These are phyloP conservation scores for Yamadazyma atmosphaerica DNA, from an alignment of 1,139 yeast species.

Conservation along the genomic window DNA sequence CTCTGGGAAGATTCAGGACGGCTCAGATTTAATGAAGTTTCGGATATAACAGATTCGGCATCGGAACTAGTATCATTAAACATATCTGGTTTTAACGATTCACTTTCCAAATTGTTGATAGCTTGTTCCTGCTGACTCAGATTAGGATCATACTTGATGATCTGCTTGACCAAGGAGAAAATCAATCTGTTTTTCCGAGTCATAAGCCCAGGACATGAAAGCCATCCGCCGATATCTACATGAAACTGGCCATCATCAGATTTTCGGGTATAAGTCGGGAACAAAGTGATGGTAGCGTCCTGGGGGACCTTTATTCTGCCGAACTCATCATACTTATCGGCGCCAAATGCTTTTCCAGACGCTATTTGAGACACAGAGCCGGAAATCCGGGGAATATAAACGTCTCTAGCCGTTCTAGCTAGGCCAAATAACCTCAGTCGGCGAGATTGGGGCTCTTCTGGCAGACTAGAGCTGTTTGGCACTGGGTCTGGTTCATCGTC, in stretches of 20 bases:
- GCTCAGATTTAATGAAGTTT: conserved; percentile 5
- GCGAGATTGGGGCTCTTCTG: conserved; percentile 17
- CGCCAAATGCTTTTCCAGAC: conserved; percentile 38
- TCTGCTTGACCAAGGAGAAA: conserved; percentile 67
- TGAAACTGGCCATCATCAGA: conserved; percentile 34
- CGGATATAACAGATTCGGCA: conserved; percentile 14
- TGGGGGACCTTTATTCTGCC: conserved; percentile 38
- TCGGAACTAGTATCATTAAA: conserved; percentile 16
- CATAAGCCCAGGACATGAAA: conserved; percentile 69
- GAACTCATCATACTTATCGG: conserved; percentile 23
- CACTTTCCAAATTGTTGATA: conserved; percentile 30
- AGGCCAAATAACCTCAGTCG: conserved; percentile 47
- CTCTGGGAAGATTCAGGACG: background rate
- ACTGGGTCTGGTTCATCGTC: no score
- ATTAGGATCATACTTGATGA: conserved; percentile 47
- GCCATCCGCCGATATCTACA: conserved; percentile 73
- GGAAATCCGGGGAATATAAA: conserved; percentile 54
- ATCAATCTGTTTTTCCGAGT: conserved; percentile 70
- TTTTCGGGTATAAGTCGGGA: conserved; percentile 64
- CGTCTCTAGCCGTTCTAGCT: conserved; percentile 57
- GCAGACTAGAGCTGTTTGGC: background rate
- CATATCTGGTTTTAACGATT: conserved; percentile 29
- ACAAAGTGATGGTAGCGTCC: conserved; percentile 43
- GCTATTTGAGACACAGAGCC: conserved; percentile 52
- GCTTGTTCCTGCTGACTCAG: conserved; percentile 23